Evolutionary conservation across 768 basidiomycete genomes (phyloP).

Genomic region (Cytidiella melzeri): DNA sequence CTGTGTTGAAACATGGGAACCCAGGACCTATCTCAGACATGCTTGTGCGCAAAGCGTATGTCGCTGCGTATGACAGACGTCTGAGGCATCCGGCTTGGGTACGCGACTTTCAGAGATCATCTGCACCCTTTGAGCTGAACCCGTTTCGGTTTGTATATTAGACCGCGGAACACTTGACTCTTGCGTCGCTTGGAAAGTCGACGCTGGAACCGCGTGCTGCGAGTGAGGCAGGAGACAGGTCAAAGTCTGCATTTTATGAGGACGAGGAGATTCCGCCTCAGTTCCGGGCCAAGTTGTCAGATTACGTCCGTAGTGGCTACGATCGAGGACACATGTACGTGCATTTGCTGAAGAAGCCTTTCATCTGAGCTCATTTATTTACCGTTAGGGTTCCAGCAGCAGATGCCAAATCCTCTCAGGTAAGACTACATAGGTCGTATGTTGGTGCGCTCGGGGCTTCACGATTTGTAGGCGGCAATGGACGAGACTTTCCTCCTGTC

Average conservation of each 20-base stretch:
- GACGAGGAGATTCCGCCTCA: conserved; percentile 68
- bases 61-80: conserved; percentile 85
- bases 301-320: conserved; percentile 91
- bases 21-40: conserved; percentile 84
- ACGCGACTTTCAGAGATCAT: conserved; percentile 15
- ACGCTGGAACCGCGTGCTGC: conserved; percentile 26
- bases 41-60: conserved; percentile 76
- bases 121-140: background rate
- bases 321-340: conserved; percentile 94
- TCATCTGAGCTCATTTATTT: background rate
- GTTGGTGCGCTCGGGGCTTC: background rate
- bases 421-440: conserved; percentile 20
- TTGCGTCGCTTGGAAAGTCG: conserved; percentile 60
- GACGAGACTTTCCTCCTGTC: conserved; percentile 91
- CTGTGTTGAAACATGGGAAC: conserved; percentile 71
- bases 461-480: conserved; percentile 67
- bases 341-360: background rate
- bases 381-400: conserved; percentile 84
- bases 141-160: conserved; percentile 23
- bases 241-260: conserved; percentile 75
- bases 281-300: conserved; percentile 80
- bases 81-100: conserved; percentile 94
- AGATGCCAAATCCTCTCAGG: conserved; percentile 88
- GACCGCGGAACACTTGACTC: conserved; percentile 95
- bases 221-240: conserved; percentile 53